Percentiles rank a stretch among this genome's conserved stretches.
Evolutionary conservation across 2,329 filamentous ascomycete species (phyloP).

Genomic region (Ploettnerulaceae sp.): DNA sequence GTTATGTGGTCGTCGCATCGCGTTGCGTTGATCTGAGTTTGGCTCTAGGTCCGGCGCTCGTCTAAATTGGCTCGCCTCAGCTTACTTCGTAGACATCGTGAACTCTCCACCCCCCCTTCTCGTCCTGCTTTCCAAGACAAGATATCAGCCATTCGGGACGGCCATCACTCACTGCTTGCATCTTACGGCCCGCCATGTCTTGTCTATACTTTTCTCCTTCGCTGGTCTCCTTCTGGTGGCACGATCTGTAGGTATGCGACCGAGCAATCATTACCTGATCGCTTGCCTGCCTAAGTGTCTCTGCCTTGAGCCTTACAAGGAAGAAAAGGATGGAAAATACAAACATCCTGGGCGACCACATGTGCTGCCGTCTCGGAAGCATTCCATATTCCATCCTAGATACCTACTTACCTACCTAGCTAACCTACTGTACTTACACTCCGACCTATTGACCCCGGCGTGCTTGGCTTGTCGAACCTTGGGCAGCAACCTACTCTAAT

Average conservation of each 20-base stretch:
- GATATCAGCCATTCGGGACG: too few relatives aligned
- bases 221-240: neutral
- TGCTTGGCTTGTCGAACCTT: conserved; percentile 11
- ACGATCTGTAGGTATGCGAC: conserved; percentile 1
- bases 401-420: neutral
- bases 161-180: too few relatives aligned
- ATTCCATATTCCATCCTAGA: neutral
- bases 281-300: neutral
- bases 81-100: too few relatives aligned
- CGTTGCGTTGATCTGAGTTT: too few relatives aligned
- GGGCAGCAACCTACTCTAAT: conserved; percentile 8
- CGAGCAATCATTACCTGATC: neutral
- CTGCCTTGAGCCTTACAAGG: neutral
- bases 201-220: neutral
- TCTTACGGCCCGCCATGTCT: too few relatives aligned
- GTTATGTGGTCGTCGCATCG: too few relatives aligned
- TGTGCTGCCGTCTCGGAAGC: conserved; percentile 6
- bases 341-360: conserved; percentile 10
- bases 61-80: too few relatives aligned
- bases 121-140: too few relatives aligned
- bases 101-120: too few relatives aligned
- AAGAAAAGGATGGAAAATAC: neutral
- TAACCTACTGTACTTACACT: neutral
- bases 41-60: too few relatives aligned
- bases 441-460: too few relatives aligned